A percentile compares a stretch with the other conserved stretches of the same genome.
These are phyloP conservation scores for Microcyclospora tardicrescens DNA, from an alignment of 2,329 filamentous ascomycete genomes.

Conservation along the genomic window DNA sequence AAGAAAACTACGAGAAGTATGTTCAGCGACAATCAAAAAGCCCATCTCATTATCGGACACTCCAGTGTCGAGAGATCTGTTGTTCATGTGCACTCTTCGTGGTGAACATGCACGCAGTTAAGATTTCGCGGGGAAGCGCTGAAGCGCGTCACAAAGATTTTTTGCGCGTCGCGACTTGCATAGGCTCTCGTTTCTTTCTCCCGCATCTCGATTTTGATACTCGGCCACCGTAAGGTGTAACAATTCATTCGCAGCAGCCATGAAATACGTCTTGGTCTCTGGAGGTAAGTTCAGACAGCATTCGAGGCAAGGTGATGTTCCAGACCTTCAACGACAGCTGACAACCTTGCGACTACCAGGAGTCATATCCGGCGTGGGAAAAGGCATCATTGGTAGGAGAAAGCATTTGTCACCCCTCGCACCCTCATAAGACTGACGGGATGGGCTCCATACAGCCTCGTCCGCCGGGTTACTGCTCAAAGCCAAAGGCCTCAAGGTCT, in stretches of 20 bases:
- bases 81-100: too few relatives aligned
- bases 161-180: too few relatives aligned
- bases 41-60: too few relatives aligned
- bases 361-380: slow-evolving; percentile 47
- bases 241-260: slow-evolving; percentile 31
- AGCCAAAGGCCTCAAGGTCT: slow-evolving; percentile 62
- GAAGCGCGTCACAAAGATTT: too few relatives aligned
- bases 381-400: slow-evolving; percentile 53
- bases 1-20: too few relatives aligned
- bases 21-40: too few relatives aligned
- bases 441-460: slow-evolving; percentile 39
- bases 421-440: slow-evolving; percentile 3
- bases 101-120: too few relatives aligned
- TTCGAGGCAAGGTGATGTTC: not conserved
- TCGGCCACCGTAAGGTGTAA: slow-evolving; percentile 27
- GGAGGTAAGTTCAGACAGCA: slow-evolving; percentile 45
- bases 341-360: slow-evolving; percentile 18
- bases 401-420: not conserved
- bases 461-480: slow-evolving; percentile 65
- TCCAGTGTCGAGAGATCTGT: too few relatives aligned
- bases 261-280: slow-evolving; percentile 73
- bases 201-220: slow-evolving; percentile 28
- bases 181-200: slow-evolving; percentile 21
- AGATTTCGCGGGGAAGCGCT: too few relatives aligned
- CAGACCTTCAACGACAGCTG: not conserved